These are phyloP conservation scores for Podila minutissima DNA, from an alignment of 192 early-diverging fungal species.

Conservation along the genomic window DNA sequence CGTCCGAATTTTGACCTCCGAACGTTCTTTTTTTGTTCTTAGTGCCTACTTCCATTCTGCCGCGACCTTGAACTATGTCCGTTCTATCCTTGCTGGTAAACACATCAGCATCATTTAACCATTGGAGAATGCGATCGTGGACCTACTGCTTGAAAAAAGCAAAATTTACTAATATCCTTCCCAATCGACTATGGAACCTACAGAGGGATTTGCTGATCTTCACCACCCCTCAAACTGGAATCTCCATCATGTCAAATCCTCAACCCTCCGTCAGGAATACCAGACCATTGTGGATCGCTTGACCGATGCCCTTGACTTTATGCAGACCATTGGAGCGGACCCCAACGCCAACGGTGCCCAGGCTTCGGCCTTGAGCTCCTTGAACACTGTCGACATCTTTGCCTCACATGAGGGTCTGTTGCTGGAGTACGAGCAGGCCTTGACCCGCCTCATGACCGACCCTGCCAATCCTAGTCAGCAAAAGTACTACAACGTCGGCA, in stretches of 20 bases:
- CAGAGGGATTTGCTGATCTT: conserved; percentile 65
- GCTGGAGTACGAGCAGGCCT: conserved; percentile 87
- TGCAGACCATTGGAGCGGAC: conserved; percentile 92
- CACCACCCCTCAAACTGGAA: conserved; percentile 90
- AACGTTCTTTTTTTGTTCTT: neutral
- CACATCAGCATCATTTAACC: neutral
- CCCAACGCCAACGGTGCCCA: conserved; percentile 33
- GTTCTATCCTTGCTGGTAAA: conserved; percentile 83
- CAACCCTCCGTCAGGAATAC: conserved; percentile 82
- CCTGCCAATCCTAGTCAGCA: conserved; percentile 50
- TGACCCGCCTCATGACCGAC: conserved; percentile 73
- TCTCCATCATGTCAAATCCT: conserved; percentile 84
- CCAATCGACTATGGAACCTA: neutral
- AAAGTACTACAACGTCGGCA: conserved; percentile 88
- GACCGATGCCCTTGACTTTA: conserved; percentile 89
- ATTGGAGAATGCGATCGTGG: too few species aligned
- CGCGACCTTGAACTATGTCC: conserved; percentile 93
- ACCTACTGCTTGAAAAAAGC: too few species aligned
- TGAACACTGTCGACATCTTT: conserved; percentile 87
- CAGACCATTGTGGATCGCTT: conserved; percentile 87
- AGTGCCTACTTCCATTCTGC: conserved; percentile 97
- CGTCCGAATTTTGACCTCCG: too few species aligned
- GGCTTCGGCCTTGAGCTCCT: conserved; percentile 26
- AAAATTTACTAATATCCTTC: neutral
- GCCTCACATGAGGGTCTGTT: conserved; percentile 96